Evolutionary conservation across 2,329 filamentous ascomycete species (phyloP), one percentile per base, ranked within the genome.

Genomic region (Thielaviopsis euricoi): DNA sequence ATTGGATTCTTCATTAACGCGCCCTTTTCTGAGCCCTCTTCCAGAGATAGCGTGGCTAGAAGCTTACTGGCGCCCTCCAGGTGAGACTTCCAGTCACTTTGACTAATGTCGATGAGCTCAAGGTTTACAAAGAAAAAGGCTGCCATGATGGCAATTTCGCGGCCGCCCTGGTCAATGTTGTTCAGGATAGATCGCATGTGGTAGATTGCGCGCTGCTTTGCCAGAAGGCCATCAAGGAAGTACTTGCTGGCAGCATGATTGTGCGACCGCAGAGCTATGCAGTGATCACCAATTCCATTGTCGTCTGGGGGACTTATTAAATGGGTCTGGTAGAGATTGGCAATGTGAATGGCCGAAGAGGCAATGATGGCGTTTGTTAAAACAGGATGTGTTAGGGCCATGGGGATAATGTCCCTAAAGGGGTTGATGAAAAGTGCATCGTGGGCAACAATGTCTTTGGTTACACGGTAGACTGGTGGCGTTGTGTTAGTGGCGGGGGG

Each of bases 101-200:
- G 71, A 13, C 74, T 72, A 12, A 75, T 65, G 61, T 77, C 74
- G 52, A 77, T 73, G n/a, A 77, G 66, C 55, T 76, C 69, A 60
- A 77, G 75, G 60, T 76, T 75, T 65, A 77, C 69, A 58, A 77
- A 76, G 64, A 77, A 76, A 54, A 76, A 70, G 59, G 76, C 71
- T 1, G 75, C 73, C 9, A 74, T 74, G 17, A 77, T 66, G 26
- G 74, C 66, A 33, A 75, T 71, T 61, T 76, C 74, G 52, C 70
- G 73, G n/a, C 71, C 72, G 1, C 67, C 69, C 6, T 69, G 65
- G 56, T 72, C 67, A 46, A 69, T 64, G 19, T 70, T 68, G 21
- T 71, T 67, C 12, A 76, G 66, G 15, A 73, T 68, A 23, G 62
- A 64, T 49, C 71, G 70, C 19, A 76, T 65, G 56, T 71, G 69